Percentiles rank a stretch among this genome's conserved stretches.
These are phyloP conservation scores for Vigna hirtella DNA, from an alignment of 306 rosid species.

Conservation along the genomic window DNA sequence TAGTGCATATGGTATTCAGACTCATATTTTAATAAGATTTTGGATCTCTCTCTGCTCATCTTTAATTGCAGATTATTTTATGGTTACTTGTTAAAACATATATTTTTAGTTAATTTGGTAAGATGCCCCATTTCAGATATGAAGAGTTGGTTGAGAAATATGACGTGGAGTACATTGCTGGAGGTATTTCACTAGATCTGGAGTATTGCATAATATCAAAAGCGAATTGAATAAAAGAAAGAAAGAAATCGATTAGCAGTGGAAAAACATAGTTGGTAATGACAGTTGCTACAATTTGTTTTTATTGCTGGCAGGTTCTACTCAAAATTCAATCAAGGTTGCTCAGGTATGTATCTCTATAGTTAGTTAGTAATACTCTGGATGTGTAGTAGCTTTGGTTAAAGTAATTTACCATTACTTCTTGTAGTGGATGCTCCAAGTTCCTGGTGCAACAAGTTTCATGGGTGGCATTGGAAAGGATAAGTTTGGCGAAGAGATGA, in stretches of 20 bases:
- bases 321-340: slow-evolving; percentile 87
- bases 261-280: slow-evolving; percentile 3
- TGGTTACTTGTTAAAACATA: background rate
- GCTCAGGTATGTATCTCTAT: slow-evolving; percentile 64
- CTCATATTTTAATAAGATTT: background rate
- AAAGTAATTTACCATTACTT: slow-evolving; percentile 27
- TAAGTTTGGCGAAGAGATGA: slow-evolving; percentile 87
- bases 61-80: background rate
- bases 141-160: slow-evolving; percentile 63
- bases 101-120: slow-evolving; percentile 20
- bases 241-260: background rate
- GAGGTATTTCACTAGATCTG: slow-evolving; percentile 61
- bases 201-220: slow-evolving; percentile 10
- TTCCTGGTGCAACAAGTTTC: slow-evolving; percentile 81
- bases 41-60: background rate
- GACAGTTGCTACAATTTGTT: slow-evolving; percentile 1
- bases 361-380: background rate
- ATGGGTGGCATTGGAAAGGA: slow-evolving; percentile 90
- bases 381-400: slow-evolving; percentile 14
- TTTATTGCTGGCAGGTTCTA: slow-evolving; percentile 62
- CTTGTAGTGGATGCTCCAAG: slow-evolving; percentile 84
- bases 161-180: slow-evolving; percentile 81
- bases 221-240: background rate
- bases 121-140: slow-evolving; percentile 55
- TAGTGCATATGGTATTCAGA: background rate